Percentiles rank a stretch among this genome's conserved stretches.
These are phyloP conservation scores for Suillus lakei DNA, from an alignment of 768 basidiomycete species.

Conservation along the genomic window DNA sequence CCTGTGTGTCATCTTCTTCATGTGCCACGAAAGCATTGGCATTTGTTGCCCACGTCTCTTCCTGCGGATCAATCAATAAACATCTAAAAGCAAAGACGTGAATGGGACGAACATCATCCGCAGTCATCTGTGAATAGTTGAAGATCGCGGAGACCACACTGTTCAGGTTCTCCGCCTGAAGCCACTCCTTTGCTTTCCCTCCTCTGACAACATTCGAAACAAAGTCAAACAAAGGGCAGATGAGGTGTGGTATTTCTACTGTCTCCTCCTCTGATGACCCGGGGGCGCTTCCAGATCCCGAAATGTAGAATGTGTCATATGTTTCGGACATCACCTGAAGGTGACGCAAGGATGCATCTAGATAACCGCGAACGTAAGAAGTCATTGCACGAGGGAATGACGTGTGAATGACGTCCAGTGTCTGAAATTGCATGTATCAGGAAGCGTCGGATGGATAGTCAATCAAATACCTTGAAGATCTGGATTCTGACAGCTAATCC, in stretches of 20 bases:
- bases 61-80: slow-evolving; percentile 50
- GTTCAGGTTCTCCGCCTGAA: slow-evolving; percentile 54
- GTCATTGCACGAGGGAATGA: slow-evolving; percentile 80
- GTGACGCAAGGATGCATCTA: slow-evolving; percentile 62
- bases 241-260: slow-evolving; percentile 76
- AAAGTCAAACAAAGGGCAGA: slow-evolving; percentile 84
- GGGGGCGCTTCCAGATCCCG: slow-evolving; percentile 58
- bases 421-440: slow-evolving; percentile 46
- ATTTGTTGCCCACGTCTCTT: slow-evolving; percentile 88
- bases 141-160: slow-evolving; percentile 61
- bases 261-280: slow-evolving; percentile 75
- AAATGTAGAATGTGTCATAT: slow-evolving; percentile 66
- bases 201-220: slow-evolving; percentile 67
- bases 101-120: slow-evolving; percentile 71
- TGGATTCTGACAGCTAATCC: slow-evolving; percentile 78
- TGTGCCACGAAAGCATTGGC: slow-evolving; percentile 93
- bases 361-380: slow-evolving; percentile 63
- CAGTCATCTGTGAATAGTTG: slow-evolving; percentile 83
- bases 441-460: background rate
- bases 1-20: slow-evolving; percentile 89
- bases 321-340: slow-evolving; percentile 61
- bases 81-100: slow-evolving; percentile 1
- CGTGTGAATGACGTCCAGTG: slow-evolving; percentile 77
- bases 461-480: slow-evolving; percentile 72
- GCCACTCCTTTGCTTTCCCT: slow-evolving; percentile 68